phyloP scores from a whole-genome alignment of 345 rosid species.

The Linum tenue region DNA sequence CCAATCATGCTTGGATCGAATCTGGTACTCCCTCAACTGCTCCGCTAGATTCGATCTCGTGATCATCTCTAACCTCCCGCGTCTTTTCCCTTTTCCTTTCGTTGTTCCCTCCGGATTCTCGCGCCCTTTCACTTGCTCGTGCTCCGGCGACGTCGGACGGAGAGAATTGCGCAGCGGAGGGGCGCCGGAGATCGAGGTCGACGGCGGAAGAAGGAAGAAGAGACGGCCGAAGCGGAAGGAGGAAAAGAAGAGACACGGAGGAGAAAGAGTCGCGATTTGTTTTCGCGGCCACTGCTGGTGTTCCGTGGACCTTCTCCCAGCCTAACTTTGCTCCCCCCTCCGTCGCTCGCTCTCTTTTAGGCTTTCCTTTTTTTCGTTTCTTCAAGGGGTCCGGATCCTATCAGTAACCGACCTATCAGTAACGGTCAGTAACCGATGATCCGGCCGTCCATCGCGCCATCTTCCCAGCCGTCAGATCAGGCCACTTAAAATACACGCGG shows the following conservation, averaged over 20 bases:
- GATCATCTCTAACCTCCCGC: slow-evolving; percentile 47
- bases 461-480: too few relatives aligned
- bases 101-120: background rate
- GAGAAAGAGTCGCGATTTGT: slow-evolving; percentile 20
- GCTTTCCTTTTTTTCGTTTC: background rate
- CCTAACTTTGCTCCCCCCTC: background rate
- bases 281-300: slow-evolving; percentile 18
- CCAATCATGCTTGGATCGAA: slow-evolving; percentile 94
- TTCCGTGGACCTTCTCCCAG: slow-evolving; percentile 20
- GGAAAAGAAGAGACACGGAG: slow-evolving; percentile 5
- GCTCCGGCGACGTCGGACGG: background rate
- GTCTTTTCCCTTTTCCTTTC: slow-evolving; percentile 2
- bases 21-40: slow-evolving; percentile 89
- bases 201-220: slow-evolving; percentile 12
- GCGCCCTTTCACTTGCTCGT: background rate
- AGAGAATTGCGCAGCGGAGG: background rate
- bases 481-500: too few relatives aligned
- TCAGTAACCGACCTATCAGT: too few relatives aligned
- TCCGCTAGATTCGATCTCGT: slow-evolving; percentile 92
- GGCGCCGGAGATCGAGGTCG: slow-evolving; percentile 5
- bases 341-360: background rate
- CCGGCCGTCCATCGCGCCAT: too few relatives aligned
- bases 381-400: too few relatives aligned
- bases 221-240: slow-evolving; percentile 10
- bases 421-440: too few relatives aligned